phyloP scores from a whole-genome alignment of 345 rosid genomes.

The Sisymbrium altissimum region DNA sequence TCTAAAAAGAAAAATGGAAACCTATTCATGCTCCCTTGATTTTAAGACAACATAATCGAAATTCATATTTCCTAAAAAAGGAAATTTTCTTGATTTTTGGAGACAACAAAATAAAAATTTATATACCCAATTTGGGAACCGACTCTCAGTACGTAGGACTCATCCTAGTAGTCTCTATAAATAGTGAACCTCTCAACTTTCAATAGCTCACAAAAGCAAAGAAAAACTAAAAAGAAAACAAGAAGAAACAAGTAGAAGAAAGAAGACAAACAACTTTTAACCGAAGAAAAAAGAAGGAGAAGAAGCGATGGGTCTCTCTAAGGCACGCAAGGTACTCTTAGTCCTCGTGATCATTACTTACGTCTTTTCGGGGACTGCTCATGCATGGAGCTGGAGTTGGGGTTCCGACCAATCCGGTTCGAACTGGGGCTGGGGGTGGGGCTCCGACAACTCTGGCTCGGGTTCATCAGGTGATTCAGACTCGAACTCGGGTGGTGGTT shows the following conservation, averaged over 20 bases:
- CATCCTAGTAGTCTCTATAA: not conserved
- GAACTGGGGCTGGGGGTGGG: not conserved
- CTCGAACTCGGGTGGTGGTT: constrained; percentile 11
- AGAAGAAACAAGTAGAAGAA: not conserved
- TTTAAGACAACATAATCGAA: not conserved
- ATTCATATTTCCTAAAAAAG: not conserved
- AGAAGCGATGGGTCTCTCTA: not conserved
- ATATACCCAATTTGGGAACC: too few species aligned
- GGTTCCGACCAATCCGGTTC: not conserved
- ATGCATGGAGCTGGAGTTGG: constrained; percentile 20
- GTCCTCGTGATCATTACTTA: not conserved
- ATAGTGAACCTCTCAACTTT: not conserved
- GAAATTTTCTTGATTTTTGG: not conserved
- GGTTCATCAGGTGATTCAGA: not conserved
- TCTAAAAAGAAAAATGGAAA: too few species aligned
- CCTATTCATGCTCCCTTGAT: not conserved
- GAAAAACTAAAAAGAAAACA: too few species aligned
- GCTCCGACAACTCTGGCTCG: constrained; percentile 1
- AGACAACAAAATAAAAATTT: too few species aligned
- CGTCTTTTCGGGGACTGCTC: not conserved
- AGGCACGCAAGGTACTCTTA: not conserved
- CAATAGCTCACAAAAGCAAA: not conserved
- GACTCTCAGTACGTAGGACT: not conserved
- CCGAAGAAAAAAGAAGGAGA: not conserved
- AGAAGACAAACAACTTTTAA: not conserved